Base-by-base conservation (phyloP, 305 asterid genomes). In the Rubia balearica region DNA sequence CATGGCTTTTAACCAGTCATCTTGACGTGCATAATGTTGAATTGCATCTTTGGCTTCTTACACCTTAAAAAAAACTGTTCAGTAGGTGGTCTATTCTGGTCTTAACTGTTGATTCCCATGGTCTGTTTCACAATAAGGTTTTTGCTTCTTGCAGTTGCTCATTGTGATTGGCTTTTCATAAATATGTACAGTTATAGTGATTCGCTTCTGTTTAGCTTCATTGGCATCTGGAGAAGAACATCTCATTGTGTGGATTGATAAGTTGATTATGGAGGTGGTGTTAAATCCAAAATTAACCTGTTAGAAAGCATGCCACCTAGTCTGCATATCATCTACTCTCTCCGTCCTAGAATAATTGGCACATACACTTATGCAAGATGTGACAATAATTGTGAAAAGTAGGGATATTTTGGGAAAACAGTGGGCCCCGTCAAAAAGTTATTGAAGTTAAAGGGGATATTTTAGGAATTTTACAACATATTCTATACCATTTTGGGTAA, bases 171-270 rank as follows among this genome's bases (percentile, higher is more conserved):
- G 27, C 27, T 24, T 48, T 0, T 8, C 19, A 45, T 12, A 14
- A 27, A n/a, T 8, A 17, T 53, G 59, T 17, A 49, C 38, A 13
- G 46, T 49, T 67, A 65, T 10, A 24, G n/a, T 22, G 19, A 16
- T 45, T 67, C 43, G 13, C 59, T 67, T 67, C 61, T 27, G 45
- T 64, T 16, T 64, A 40, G 27, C 69, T 43, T 65, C 11, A 65
- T 10, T 65, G n/a, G 46, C 61, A 46, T 67, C 49, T n/a, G 63
- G 5, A n/a, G 33, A 56, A 19, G 41, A 43, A 38, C 36, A 9
- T 0, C 24, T 19, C n/a, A 40, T 14, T 9, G 33, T 8, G 43
- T 8, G 16, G 30, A 10, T 10, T 6, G n/a, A 16, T 4, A 8
- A 69, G 0, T 53, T 53, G 73, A 55, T 19, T 38, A 45, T 55